Conservation (phyloP, 495 filamentous ascomycete species). For the Penicillium egyptiacum region DNA sequence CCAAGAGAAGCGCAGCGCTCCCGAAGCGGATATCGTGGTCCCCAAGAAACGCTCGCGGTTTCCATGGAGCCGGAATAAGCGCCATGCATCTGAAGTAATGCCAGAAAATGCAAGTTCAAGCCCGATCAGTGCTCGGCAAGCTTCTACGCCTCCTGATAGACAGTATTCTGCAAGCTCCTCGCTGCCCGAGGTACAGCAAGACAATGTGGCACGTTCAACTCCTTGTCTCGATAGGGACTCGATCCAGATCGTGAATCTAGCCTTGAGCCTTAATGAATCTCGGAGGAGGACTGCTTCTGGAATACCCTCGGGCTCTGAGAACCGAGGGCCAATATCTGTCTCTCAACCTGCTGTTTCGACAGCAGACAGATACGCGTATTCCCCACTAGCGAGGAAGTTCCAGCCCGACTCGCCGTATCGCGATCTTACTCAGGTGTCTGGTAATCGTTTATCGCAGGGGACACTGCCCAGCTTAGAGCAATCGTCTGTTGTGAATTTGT, state of each 20-base stretch:
- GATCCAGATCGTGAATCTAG: slow-evolving; percentile 85
- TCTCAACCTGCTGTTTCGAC: slow-evolving; percentile 22
- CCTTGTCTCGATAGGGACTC: slow-evolving; percentile 66
- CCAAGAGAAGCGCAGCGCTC: slow-evolving; percentile 34
- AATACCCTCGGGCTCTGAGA: slow-evolving; percentile 52
- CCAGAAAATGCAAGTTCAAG: slow-evolving; percentile 13
- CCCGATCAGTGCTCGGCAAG: slow-evolving; percentile 9
- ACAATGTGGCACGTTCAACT: slow-evolving; percentile 16
- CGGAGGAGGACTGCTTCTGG: slow-evolving; percentile 57
- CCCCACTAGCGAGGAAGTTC: slow-evolving; percentile 17
- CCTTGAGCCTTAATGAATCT: slow-evolving; percentile 83
- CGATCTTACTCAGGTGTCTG: slow-evolving; percentile 18
- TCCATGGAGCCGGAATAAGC: slow-evolving; percentile 39
- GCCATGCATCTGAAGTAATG: slow-evolving; percentile 24
- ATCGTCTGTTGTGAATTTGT: slow-evolving; percentile 30
- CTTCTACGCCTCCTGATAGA: slow-evolving; percentile 12
- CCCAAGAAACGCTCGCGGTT: slow-evolving; percentile 45
- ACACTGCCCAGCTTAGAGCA: slow-evolving; percentile 13
- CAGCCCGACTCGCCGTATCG: slow-evolving; percentile 20
- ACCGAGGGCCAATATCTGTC: slow-evolving; percentile 46
- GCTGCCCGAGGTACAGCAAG: slow-evolving; percentile 10
- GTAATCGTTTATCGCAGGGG: slow-evolving; percentile 15
- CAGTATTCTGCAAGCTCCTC: slow-evolving; percentile 17
- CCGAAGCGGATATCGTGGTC: slow-evolving; percentile 34
- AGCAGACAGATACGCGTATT: slow-evolving; percentile 21